Percentiles rank a stretch among this genome's conserved stretches.
Evolutionary conservation across 2,329 filamentous ascomycete species (phyloP).

Genomic region (Venturia oleaginea): DNA sequence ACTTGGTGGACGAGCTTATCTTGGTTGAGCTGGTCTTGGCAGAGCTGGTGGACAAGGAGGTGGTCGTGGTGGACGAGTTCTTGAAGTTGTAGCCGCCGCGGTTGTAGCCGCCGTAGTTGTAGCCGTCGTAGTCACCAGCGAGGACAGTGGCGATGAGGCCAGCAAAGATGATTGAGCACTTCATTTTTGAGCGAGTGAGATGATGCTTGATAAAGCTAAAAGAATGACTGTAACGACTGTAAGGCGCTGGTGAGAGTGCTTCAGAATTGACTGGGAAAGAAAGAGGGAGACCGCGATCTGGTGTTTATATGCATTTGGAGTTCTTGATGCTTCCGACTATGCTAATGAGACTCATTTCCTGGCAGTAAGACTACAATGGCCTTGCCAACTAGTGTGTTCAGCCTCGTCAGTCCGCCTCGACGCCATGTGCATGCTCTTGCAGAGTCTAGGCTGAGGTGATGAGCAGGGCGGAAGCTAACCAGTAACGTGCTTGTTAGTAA

Average conservation of each 20-base stretch:
- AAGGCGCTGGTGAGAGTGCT: background rate
- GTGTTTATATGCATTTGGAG: background rate
- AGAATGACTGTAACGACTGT: slow-evolving; percentile 1
- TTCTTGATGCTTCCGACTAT: background rate
- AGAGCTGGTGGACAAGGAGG: background rate
- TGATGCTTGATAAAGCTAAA: background rate
- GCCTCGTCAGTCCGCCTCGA: background rate
- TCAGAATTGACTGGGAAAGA: background rate
- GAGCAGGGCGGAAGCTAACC: background rate
- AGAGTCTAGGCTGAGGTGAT: background rate
- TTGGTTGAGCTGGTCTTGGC: background rate
- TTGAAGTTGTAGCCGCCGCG: background rate
- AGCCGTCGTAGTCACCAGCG: background rate
- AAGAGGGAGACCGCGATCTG: background rate
- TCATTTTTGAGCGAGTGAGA: background rate
- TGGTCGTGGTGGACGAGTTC: background rate
- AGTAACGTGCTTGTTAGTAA: background rate
- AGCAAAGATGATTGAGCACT: background rate
- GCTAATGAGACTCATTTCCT: background rate
- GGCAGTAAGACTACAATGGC: background rate
- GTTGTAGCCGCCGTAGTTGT: too few species aligned
- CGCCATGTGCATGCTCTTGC: background rate
- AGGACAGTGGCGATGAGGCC: background rate
- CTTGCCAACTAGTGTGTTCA: background rate
- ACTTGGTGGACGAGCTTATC: background rate